Base-by-base conservation (phyloP, 2,329 filamentous ascomycete species). In the Hortaea werneckii region DNA sequence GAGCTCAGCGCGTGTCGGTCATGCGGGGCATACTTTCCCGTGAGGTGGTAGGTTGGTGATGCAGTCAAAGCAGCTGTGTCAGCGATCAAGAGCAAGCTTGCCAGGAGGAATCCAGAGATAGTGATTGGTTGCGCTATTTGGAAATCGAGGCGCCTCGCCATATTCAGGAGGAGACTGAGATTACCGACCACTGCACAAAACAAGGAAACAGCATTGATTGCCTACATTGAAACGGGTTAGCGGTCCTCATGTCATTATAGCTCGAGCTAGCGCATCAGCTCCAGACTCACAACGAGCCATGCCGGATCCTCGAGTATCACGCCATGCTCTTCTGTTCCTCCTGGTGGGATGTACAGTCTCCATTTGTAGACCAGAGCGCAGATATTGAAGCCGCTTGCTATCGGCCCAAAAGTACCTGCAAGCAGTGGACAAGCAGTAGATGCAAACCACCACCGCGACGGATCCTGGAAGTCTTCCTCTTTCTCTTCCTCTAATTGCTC, bases 61-160 rank as follows among this genome's bases (percentile, higher is more conserved):
- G 68, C 69, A 8, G 73, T 69, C 38, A 65, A 41, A 5, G 72
- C 67, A 11, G 66, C 60, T 3, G 78, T 68, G 7, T 79, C 67
- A 4, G 66, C 68, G 28, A 79, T 73, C 29, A 81, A 65, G 1
- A 80, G 65, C 4, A 74, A 49, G 0, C 75, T 75, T 9, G 77
- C 68, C 2, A 77, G 53, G 40, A 75, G 72, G 64, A 76, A 80
- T n/a, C 77, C 76, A n/a, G 72, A 54, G 30, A 80, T 77, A 0
- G 76, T 79, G 38, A 80, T 74, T 1, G 77, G 74, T 54, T 80
- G 77, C 1, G 77, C 76, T 27, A 78, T 64, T 4, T 66, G 63
- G 56, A 80, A 80, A 0, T 67, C 64, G 7, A 80, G 55, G 9
- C 75, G 67, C 26, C 70, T 68, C 2, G 76, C 73, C 77, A 81